phyloP scores from a whole-genome alignment of 768 basidiomycete genomes.

The Favolaschia claudopus region DNA sequence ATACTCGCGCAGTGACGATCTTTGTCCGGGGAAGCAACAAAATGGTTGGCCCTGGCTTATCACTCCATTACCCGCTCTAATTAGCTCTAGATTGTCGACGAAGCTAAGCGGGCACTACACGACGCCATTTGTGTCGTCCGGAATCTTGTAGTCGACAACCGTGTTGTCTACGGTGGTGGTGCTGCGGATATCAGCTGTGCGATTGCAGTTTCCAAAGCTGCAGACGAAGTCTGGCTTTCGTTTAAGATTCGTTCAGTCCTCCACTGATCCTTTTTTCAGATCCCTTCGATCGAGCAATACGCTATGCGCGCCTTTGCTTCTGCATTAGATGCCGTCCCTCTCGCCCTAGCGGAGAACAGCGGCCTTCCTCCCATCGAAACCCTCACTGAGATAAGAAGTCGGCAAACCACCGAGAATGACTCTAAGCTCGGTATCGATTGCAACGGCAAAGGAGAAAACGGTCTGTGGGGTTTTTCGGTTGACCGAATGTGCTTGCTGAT shows the following conservation, averaged over 20 bases:
- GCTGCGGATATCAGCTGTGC: slow-evolving; percentile 97
- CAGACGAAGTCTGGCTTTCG: slow-evolving; percentile 77
- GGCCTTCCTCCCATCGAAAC: slow-evolving; percentile 97
- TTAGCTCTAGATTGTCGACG: slow-evolving; percentile 87
- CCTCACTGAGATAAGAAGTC: slow-evolving; percentile 92
- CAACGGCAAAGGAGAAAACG: slow-evolving; percentile 83
- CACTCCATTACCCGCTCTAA: neutral
- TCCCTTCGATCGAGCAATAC: slow-evolving; percentile 97
- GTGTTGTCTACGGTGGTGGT: slow-evolving; percentile 98
- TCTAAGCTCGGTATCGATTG: slow-evolving; percentile 94
- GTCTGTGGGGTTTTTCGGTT: slow-evolving; percentile 49
- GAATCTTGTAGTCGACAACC: slow-evolving; percentile 93
- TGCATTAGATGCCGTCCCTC: slow-evolving; percentile 92
- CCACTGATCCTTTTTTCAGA: slow-evolving; percentile 52
- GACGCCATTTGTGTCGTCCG: slow-evolving; percentile 98
- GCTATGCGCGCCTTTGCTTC: slow-evolving; percentile 99
- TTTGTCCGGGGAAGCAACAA: slow-evolving; percentile 99
- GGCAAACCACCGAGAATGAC: slow-evolving; percentile 88
- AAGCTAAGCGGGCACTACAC: slow-evolving; percentile 97
- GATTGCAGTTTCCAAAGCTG: slow-evolving; percentile 91
- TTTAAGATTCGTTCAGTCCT: neutral
- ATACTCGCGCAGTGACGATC: slow-evolving; percentile 94
- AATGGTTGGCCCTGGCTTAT: slow-evolving; percentile 68
- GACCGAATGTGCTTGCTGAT: neutral
- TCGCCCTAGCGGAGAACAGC: slow-evolving; percentile 97